A percentile compares a stretch with the other conserved stretches of the same genome.
Evolutionary conservation across 331 rosid genomes (phyloP).

Genomic region (Erythrophleum ivorense): DNA sequence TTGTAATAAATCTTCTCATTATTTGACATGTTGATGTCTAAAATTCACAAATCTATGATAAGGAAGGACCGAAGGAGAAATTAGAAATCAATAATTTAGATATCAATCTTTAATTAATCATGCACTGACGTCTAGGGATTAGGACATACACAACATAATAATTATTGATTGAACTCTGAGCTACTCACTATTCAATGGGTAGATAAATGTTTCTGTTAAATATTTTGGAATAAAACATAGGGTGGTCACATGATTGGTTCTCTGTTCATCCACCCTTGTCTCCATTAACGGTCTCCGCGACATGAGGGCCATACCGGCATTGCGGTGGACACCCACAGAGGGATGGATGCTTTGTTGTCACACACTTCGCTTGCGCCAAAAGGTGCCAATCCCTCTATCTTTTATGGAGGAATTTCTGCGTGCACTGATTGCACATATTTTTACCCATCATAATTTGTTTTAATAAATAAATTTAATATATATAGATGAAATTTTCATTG

Average conservation of each 20-base stretch:
- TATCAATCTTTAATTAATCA: constrained; percentile 5
- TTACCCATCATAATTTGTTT: too few relatives aligned
- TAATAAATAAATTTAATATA: too few relatives aligned
- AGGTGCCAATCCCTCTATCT: too few relatives aligned
- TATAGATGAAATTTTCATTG: too few relatives aligned
- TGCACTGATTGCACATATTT: too few relatives aligned
- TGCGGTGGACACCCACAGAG: neutral
- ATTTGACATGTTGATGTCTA: neutral
- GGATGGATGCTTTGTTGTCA: too few relatives aligned
- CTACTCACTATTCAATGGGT: constrained; percentile 15
- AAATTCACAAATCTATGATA: constrained; percentile 24
- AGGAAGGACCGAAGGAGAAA: neutral
- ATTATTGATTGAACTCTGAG: constrained; percentile 28
- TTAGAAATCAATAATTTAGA: constrained; percentile 23
- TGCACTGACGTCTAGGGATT: neutral
- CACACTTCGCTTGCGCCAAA: too few relatives aligned
- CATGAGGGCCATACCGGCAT: neutral
- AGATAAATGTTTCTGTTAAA: neutral
- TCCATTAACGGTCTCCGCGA: constrained; percentile 24
- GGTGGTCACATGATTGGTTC: constrained; percentile 39
- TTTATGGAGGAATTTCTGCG: too few relatives aligned
- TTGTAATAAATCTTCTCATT: too few relatives aligned
- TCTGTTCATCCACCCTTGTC: neutral
- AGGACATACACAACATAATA: constrained; percentile 24
- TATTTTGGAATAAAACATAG: constrained; percentile 20